Base-by-base conservation (phyloP, 345 rosid genomes). In the Gossypium sturtianum region DNA sequence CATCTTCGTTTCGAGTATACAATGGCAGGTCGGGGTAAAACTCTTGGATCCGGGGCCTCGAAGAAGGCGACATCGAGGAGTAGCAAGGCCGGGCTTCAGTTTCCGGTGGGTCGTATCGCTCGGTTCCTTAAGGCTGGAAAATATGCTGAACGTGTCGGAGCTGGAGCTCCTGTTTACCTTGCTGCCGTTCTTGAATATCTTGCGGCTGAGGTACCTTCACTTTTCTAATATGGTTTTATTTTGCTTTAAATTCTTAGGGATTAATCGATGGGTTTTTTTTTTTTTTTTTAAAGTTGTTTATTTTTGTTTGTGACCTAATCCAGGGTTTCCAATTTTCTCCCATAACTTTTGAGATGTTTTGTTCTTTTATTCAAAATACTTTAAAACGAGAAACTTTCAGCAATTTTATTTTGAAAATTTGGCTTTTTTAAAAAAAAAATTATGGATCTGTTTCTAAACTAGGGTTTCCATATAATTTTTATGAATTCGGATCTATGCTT, bases 1-100 rank as follows among this genome's bases (percentile, higher is more conserved):
- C 12, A 7, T 41, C 12, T 41, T 12, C 27, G 17, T 16, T 51
- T 74, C 48, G 9, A 6, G 63, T 10, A 41, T 44, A 25, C 23
- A 52, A 94, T 94, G 97, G 98, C 98, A 12, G 98, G 97, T 57
- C 85, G 97, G 49, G 98, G 98, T 12, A 94, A 94, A 66, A 89
- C 92, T 52, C 88, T 94, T 0, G 97, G 97, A 64, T 94, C 97
- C 2, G 91, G 97, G 1, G 90, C 87, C 17, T 27, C 93, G 20
- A 94, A 92, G 87, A 94, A 94, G 88, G 94, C 98, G 2, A 92
- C 91, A 4, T 94, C 97, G n/a, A 88, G 98, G 74, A 94, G 98
- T 75, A 94, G 97, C 83, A 94, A 94, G 79, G 98, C 97, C 3
- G 98, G 97, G 6, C 89, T 93, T 72, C 96, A 93, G 82, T 93